Evolutionary conservation across 73 alveolate species (phyloP).

Genomic region (Durusdinium trenchii): DNA sequence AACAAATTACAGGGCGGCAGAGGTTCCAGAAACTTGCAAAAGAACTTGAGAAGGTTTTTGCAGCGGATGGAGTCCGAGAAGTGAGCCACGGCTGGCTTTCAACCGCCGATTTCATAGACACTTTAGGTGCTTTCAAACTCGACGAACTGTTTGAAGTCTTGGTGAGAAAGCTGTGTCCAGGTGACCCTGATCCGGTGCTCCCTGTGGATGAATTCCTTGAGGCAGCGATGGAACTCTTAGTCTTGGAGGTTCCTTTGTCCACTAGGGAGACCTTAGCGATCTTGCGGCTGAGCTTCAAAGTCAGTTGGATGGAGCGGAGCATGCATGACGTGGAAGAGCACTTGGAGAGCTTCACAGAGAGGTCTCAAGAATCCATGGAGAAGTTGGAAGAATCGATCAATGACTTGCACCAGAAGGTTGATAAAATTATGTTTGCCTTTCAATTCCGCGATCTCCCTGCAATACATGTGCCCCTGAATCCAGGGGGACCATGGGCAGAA

Average conservation of each 20-base stretch:
- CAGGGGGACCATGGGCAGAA: no score
- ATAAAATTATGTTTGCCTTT: no score
- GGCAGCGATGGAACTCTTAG: not conserved
- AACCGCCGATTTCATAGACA: not conserved
- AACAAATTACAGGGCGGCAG: not conserved
- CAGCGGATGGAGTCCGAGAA: not conserved
- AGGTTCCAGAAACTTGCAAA: not conserved
- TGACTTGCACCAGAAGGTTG: no score
- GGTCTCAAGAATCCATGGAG: no score
- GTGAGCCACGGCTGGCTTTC: not conserved
- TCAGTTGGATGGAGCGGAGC: no score
- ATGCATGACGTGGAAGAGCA: no score
- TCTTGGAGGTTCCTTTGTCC: constrained; percentile 1
- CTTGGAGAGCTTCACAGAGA: no score
- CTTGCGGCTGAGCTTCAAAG: no score
- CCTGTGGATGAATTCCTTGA: constrained; percentile 25
- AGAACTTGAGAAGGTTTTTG: not conserved
- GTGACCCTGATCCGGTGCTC: not conserved
- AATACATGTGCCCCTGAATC: no score
- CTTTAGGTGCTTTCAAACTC: not conserved
- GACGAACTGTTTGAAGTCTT: not conserved
- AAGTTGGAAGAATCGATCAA: no score
- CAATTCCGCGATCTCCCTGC: no score
- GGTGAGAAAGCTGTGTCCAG: not conserved
- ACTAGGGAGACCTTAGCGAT: not conserved